Evolutionary conservation across 805 yeast species (phyloP).

Genomic region (Citeromyces matritensis): DNA sequence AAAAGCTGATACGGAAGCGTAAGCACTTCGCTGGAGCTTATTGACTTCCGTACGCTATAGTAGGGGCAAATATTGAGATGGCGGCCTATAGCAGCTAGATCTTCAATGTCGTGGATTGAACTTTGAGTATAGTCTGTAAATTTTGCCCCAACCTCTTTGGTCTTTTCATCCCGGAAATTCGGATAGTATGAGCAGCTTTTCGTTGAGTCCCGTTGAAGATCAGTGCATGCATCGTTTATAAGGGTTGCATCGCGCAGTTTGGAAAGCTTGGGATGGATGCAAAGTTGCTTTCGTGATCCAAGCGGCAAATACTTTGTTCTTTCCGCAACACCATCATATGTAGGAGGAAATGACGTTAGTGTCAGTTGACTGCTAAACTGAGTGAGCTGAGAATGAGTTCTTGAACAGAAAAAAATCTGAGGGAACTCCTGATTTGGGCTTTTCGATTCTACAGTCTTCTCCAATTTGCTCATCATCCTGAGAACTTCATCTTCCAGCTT

Average conservation of each 20-base stretch:
- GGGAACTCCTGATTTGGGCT: slow-evolving; percentile 9
- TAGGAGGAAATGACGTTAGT: slow-evolving; percentile 48
- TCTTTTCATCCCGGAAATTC: slow-evolving; percentile 14
- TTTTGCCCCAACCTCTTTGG: slow-evolving; percentile 16
- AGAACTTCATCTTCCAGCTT: slow-evolving; percentile 31
- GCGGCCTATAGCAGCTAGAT: slow-evolving; percentile 45
- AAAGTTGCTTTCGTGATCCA: slow-evolving; percentile 76
- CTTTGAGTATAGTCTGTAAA: slow-evolving; percentile 44
- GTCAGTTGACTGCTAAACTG: slow-evolving; percentile 68
- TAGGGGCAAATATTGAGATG: slow-evolving; percentile 60
- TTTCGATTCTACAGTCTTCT: slow-evolving; percentile 9
- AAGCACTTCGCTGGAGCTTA: slow-evolving; percentile 52
- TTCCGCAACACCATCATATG: slow-evolving; percentile 30
- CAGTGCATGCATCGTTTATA: slow-evolving; percentile 73
- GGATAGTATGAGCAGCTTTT: slow-evolving; percentile 26
- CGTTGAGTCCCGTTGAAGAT: slow-evolving; percentile 37
- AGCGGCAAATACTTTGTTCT: slow-evolving; percentile 54
- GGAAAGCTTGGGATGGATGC: slow-evolving; percentile 54
- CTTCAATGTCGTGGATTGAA: slow-evolving; percentile 66
- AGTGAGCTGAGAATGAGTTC: slow-evolving; percentile 81
- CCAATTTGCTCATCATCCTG: slow-evolving; percentile 26
- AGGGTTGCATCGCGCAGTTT: slow-evolving; percentile 28
- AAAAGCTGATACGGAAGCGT: slow-evolving; percentile 79
- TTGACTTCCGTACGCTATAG: slow-evolving; percentile 49
- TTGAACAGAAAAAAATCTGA: slow-evolving; percentile 52